Conservation (phyloP, 2,329 filamentous ascomycete species). For the Sporothrix humicola region DNA sequence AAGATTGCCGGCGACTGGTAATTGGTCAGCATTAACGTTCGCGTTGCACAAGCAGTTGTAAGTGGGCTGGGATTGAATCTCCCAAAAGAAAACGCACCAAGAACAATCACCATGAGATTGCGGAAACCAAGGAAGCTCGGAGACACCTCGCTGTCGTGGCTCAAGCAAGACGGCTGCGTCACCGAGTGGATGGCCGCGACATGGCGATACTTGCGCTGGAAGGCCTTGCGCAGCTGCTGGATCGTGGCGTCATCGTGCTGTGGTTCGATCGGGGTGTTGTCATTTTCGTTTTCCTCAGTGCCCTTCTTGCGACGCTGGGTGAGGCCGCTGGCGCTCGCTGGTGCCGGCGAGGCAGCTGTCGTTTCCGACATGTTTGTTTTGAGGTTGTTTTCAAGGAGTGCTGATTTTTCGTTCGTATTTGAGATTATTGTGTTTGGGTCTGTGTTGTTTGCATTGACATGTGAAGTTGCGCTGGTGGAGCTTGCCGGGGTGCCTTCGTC, state of each 20-base stretch:
- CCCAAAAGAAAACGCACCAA: conserved; percentile 61
- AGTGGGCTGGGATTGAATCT: neutral
- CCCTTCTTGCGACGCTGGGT: conserved; percentile 16
- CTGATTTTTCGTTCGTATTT: neutral
- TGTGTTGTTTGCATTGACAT: conserved; percentile 20
- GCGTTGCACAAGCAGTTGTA: conserved; percentile 15
- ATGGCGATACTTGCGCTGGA: conserved; percentile 81
- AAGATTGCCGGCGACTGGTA: conserved; percentile 84
- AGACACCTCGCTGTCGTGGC: conserved; percentile 74
- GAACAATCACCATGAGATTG: conserved; percentile 93
- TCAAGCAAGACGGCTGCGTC: conserved; percentile 77
- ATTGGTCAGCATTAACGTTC: neutral
- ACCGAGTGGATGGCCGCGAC: conserved; percentile 82
- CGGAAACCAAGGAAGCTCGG: conserved; percentile 93
- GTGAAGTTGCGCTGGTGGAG: conserved; percentile 30
- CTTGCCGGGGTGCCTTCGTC: conserved; percentile 1
- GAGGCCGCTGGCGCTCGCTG: neutral
- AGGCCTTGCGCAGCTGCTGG: conserved; percentile 45
- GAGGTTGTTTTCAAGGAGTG: neutral
- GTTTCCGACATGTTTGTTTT: neutral
- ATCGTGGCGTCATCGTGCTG: conserved; percentile 39
- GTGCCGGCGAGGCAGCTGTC: neutral
- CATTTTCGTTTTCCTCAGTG: neutral
- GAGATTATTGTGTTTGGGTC: neutral
- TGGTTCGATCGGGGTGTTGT: neutral